phyloP scores from a whole-genome alignment of 352 stramenopile species.

The Globisporangium heterothallicum region DNA sequence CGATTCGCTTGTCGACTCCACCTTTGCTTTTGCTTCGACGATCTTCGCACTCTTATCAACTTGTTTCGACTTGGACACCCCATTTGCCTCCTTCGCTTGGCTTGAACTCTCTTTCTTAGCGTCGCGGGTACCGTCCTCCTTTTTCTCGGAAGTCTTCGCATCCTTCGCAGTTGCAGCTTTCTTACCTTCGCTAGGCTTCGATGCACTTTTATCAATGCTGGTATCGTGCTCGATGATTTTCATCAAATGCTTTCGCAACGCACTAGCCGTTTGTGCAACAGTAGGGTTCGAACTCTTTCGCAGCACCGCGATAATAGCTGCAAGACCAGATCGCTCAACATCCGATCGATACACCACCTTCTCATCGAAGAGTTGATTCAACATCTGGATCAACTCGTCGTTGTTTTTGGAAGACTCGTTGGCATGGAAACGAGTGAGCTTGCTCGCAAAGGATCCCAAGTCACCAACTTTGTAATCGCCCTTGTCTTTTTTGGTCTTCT shows the following conservation, averaged over 20 bases:
- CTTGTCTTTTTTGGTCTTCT: constrained; percentile 59
- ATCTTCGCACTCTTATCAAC: not conserved
- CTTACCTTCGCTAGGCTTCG: constrained; percentile 27
- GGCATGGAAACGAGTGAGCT: constrained; percentile 49
- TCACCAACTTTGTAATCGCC: constrained; percentile 62
- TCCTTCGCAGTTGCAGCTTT: constrained; percentile 16
- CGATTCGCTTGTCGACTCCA: constrained; percentile 1
- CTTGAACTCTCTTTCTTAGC: constrained; percentile 4
- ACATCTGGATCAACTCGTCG: constrained; percentile 67
- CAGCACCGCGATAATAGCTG: constrained; percentile 56
- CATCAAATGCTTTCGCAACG: constrained; percentile 77
- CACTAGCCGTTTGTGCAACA: constrained; percentile 62
- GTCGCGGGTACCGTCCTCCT: not conserved
- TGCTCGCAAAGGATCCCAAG: constrained; percentile 43
- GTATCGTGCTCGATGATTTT: constrained; percentile 53
- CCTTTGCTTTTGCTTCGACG: not conserved
- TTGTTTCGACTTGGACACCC: not conserved
- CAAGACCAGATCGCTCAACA: constrained; percentile 60
- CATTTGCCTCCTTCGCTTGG: constrained; percentile 1
- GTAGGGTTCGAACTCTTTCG: constrained; percentile 69
- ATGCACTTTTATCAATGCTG: constrained; percentile 13
- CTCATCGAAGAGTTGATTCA: constrained; percentile 65
- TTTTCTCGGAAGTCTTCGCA: constrained; percentile 5
- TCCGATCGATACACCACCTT: constrained; percentile 66
- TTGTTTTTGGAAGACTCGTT: constrained; percentile 78